phyloP scores from a whole-genome alignment of 78 protist species.

The Dictyostelium firmibasis region DNA sequence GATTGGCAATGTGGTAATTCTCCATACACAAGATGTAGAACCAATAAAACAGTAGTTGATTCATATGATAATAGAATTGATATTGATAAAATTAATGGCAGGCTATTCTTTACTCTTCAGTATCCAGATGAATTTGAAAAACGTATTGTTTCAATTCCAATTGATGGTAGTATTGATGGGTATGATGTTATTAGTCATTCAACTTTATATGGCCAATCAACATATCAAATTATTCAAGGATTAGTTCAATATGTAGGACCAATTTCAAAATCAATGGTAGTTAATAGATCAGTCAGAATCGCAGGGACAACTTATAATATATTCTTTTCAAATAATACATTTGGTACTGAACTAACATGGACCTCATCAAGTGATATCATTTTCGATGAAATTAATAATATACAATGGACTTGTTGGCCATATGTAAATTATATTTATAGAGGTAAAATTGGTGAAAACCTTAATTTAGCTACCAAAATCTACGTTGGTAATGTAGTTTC shows the following conservation, averaged over 20 bases:
- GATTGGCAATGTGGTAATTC: not conserved
- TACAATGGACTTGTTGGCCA: not conserved
- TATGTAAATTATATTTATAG: not conserved
- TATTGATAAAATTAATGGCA: not conserved
- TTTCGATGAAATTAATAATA: not conserved
- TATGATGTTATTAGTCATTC: not conserved
- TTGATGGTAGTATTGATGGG: not conserved
- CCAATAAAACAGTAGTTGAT: not conserved
- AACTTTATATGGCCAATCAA: not conserved
- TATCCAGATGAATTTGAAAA: slow-evolving; percentile 3
- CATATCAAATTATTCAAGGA: not conserved
- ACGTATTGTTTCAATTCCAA: not conserved
- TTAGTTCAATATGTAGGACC: not conserved
- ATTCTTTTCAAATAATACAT: not conserved
- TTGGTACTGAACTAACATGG: slow-evolving; percentile 1
- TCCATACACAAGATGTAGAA: not conserved
- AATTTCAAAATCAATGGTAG: not conserved
- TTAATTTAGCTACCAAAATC: not conserved
- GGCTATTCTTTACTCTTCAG: not conserved
- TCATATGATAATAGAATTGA: not conserved
- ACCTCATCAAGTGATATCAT: not conserved
- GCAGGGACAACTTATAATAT: not conserved
- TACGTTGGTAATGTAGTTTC: not conserved
- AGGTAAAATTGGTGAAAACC: not conserved
- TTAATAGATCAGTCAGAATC: not conserved